Evolutionary conservation across 2,329 filamentous ascomycete species (phyloP).

Genomic region (Stemphylium vesicarium): DNA sequence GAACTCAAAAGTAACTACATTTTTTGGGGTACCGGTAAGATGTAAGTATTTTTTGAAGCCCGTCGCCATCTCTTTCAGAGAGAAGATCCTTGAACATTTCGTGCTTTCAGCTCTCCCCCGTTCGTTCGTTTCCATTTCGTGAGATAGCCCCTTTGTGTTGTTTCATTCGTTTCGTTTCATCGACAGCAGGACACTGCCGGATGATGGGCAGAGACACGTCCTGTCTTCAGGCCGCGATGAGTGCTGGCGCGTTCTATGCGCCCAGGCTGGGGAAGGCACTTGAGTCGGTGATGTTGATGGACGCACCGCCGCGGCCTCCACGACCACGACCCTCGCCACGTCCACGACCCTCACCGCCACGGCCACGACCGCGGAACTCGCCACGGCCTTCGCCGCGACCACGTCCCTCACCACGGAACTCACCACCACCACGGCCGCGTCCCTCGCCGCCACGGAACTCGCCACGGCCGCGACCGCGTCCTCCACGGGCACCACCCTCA

Average conservation of each 20-base stretch:
- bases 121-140: constrained; percentile 14
- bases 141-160: constrained; percentile 28
- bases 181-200: constrained; percentile 12
- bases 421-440: constrained; percentile 58
- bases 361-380: constrained; percentile 54
- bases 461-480: constrained; percentile 58
- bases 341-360: constrained; percentile 54
- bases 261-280: constrained; percentile 62
- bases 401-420: constrained; percentile 50
- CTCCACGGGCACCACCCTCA: constrained; percentile 56
- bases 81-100: constrained; percentile 12
- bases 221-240: constrained; percentile 21
- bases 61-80: constrained; percentile 22
- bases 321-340: constrained; percentile 56
- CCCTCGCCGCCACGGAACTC: constrained; percentile 62
- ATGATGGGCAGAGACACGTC: constrained; percentile 20
- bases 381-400: constrained; percentile 59
- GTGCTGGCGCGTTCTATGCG: constrained; percentile 43
- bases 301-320: constrained; percentile 54
- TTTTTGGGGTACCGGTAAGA: constrained; percentile 12
- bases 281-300: constrained; percentile 58
- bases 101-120: constrained; percentile 12
- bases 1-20: constrained; percentile 17
- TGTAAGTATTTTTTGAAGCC: constrained; percentile 15
- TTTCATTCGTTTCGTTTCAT: constrained; percentile 30